Conservation (phyloP, 2,329 filamentous ascomycete genomes). For the Exophiala xenobiotica region DNA sequence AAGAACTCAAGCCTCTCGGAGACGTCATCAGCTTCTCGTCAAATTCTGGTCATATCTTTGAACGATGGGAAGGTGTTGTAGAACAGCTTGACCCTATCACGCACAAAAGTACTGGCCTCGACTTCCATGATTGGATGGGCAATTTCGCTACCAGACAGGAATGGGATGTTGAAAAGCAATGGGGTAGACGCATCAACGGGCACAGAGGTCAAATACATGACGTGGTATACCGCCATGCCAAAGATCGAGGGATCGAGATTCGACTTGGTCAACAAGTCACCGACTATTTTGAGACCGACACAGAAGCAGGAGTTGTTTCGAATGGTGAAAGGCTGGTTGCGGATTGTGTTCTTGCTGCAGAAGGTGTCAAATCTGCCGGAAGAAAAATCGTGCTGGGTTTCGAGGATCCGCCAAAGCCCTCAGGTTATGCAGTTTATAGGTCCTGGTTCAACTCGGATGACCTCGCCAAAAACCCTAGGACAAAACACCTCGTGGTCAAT, state of each 20-base stretch:
- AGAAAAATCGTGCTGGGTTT: constrained; percentile 32
- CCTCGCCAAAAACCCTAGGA: constrained; percentile 51
- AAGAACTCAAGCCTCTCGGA: constrained; percentile 46
- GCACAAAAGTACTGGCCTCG: constrained; percentile 33
- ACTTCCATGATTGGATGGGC: constrained; percentile 34
- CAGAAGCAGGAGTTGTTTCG: constrained; percentile 32
- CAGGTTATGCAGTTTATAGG: constrained; percentile 34
- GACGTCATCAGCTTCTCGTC: constrained; percentile 47
- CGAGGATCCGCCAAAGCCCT: constrained; percentile 38
- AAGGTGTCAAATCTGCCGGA: constrained; percentile 25
- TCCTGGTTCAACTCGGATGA: constrained; percentile 42
- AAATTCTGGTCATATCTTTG: constrained; percentile 31
- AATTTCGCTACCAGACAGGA: constrained; percentile 34
- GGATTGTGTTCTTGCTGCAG: constrained; percentile 24
- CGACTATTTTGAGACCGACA: constrained; percentile 36
- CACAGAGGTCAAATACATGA: constrained; percentile 38
- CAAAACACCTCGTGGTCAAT: constrained; percentile 53
- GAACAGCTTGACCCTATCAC: constrained; percentile 36
- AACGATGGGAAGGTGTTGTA: constrained; percentile 37
- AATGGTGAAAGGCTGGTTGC: constrained; percentile 26
- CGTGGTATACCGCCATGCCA: constrained; percentile 35
- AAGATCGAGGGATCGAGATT: constrained; percentile 33
- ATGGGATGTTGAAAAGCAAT: constrained; percentile 36
- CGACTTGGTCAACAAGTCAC: constrained; percentile 34
- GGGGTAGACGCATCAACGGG: constrained; percentile 37